Conservation (phyloP, 2,329 filamentous ascomycete genomes). For the Cercospora sojina region DNA sequence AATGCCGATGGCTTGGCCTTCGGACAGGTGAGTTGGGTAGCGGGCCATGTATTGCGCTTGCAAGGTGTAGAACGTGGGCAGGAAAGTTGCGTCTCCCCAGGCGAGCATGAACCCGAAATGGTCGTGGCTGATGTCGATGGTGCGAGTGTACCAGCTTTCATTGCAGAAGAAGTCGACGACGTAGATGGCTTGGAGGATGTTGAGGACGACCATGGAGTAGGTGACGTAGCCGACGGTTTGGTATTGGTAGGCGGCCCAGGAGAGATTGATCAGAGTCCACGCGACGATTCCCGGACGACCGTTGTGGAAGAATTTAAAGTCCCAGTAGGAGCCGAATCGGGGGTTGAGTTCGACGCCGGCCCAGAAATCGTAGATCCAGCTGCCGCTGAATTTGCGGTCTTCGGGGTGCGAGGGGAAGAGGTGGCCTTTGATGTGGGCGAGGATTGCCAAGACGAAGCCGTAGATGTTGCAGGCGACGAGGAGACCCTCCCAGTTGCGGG, state of each 20-base stretch:
- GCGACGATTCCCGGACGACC: slow-evolving; percentile 20
- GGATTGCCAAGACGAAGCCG: slow-evolving; percentile 18
- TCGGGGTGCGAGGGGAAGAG: slow-evolving; percentile 19
- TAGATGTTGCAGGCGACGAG: slow-evolving; percentile 23
- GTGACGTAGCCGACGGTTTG: slow-evolving; percentile 21
- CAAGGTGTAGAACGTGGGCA: slow-evolving; percentile 27
- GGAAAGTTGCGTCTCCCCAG: slow-evolving; percentile 27
- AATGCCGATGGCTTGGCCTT: slow-evolving; percentile 15
- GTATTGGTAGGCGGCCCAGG: slow-evolving; percentile 26
- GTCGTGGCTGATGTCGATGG: slow-evolving; percentile 29
- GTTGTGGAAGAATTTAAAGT: slow-evolving; percentile 26
- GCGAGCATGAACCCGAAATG: slow-evolving; percentile 30
- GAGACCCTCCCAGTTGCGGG: slow-evolving; percentile 25
- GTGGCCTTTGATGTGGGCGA: slow-evolving; percentile 23
- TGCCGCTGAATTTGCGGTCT: slow-evolving; percentile 24
- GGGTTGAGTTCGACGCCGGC: slow-evolving; percentile 25
- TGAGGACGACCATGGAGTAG: slow-evolving; percentile 23
- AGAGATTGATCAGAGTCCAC: slow-evolving; percentile 28
- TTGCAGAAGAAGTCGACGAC: slow-evolving; percentile 28
- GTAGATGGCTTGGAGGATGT: slow-evolving; percentile 25
- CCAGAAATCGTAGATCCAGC: slow-evolving; percentile 25
- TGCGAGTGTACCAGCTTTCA: slow-evolving; percentile 26
- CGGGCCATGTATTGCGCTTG: slow-evolving; percentile 27
- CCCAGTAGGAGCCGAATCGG: slow-evolving; percentile 19
- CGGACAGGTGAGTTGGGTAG: slow-evolving; percentile 23